Evolutionary conservation across 2,329 filamentous ascomycete genomes (phyloP), one percentile per base, ranked within the genome.

Genomic region (Ascochyta koolunga): DNA sequence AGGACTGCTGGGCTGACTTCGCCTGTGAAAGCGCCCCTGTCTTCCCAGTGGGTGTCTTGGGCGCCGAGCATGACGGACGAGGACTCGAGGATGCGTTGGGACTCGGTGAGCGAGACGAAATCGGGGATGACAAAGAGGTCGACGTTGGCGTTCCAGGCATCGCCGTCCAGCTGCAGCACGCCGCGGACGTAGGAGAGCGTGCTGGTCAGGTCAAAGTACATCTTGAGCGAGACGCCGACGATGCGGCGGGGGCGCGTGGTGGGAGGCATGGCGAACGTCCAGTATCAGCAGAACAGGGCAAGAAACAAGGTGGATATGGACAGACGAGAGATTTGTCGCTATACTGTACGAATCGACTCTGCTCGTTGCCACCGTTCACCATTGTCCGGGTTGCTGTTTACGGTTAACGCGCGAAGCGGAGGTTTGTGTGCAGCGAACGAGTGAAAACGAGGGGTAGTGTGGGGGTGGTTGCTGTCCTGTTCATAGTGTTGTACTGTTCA

Each of bases 71-170:
- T 77, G 67, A 93, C 75, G 48, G 76, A 73, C 2, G 82, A 78
- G n/a, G 75, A 67, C 31, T 76, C 68, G 31, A 88, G 71, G 39
- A 82, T 78, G 5, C 78, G 69, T 44, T 80, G 75, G 11, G 82
- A 79, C 1, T 80, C 75, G n/a, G 80, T 68, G 35, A 93, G 78
- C 11, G 88, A 86, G 47, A 93, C 75, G 69, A 91, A 90, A 75
- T 93, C 89, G 1, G 90, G 90, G 61, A 93, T 86, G 63, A 93
- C 77, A 74, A 92, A 92, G 62, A 93, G 80, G 72, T 91, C 87
- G 56, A 90, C 74, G 44, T 83, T 77, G 25, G 81, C 74, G 61
- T 68, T 84, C 77, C 74, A 73, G 18, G 78, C 78, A 68, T 87
- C 88, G 50, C 79, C 67, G 39, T 81, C 75, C 47, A 81, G 73